Percentiles rank a stretch among this genome's conserved stretches.
These are phyloP conservation scores for Mortierella sp. DNA, from an alignment of 371 early-diverging fungal species.

Conservation along the genomic window DNA sequence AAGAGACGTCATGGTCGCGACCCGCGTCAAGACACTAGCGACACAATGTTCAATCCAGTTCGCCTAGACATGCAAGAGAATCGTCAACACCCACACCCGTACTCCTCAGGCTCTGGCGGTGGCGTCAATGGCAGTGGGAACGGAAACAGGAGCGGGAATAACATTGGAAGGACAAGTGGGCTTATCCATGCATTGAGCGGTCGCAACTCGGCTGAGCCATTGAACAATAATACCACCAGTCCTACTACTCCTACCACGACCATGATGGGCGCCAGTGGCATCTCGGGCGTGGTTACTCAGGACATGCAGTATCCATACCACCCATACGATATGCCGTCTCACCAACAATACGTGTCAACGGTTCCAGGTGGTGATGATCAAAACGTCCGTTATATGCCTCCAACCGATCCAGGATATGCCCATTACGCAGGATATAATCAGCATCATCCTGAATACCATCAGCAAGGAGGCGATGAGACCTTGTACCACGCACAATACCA, in stretches of 20 bases:
- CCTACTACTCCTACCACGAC: too few species aligned
- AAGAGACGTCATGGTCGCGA: conserved; percentile 4
- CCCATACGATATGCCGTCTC: neutral
- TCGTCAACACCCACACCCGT: neutral
- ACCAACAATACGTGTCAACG: conserved; percentile 6
- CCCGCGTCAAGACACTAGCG: conserved; percentile 1
- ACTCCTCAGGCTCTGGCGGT: neutral
- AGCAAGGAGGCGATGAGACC: conserved; percentile 8
- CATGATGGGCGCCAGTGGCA: conserved; percentile 8
- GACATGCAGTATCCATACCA: conserved; percentile 15
- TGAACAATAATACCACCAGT: conserved; percentile 1
- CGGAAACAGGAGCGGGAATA: neutral
- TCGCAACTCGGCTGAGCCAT: conserved; percentile 9
- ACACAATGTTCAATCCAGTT: conserved; percentile 35
- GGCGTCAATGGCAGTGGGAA: neutral
- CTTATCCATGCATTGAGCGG: conserved; percentile 3
- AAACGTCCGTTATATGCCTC: conserved; percentile 16
- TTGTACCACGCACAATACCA: conserved; percentile 15
- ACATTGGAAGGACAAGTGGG: conserved; percentile 1
- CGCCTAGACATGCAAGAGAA: conserved; percentile 35
- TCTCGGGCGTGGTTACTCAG: conserved; percentile 5
- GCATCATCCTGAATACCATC: neutral
- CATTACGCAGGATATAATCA: conserved; percentile 7
- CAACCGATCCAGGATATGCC: conserved; percentile 12
- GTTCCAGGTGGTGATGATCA: neutral